Conservation (phyloP, 1,284 basidiomycete genomes). For the Taiwanofungus camphoratus region DNA sequence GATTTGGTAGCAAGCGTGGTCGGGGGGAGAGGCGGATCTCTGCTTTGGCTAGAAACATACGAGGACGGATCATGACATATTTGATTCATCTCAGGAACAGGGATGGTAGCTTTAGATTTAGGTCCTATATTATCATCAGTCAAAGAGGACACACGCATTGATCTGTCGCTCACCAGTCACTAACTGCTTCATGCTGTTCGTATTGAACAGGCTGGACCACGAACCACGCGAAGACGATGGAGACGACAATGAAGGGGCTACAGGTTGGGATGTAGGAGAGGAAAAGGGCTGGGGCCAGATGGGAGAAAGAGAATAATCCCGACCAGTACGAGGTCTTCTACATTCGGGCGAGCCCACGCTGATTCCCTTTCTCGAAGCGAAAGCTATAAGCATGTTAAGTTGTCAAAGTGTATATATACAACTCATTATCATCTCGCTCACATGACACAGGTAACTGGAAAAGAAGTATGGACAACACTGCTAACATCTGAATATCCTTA, state of each 20-base stretch:
- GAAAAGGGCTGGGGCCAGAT: constrained; percentile 34
- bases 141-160: neutral
- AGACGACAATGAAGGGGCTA: constrained; percentile 35
- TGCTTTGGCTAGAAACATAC: constrained; percentile 5
- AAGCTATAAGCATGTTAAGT: neutral
- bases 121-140: constrained; percentile 1
- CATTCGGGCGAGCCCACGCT: constrained; percentile 7
- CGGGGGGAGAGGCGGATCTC: constrained; percentile 17
- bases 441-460: no score
- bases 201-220: constrained; percentile 70
- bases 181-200: constrained; percentile 58
- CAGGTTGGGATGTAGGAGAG: constrained; percentile 29
- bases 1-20: constrained; percentile 41
- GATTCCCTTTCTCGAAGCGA: neutral
- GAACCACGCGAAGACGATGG: constrained; percentile 57
- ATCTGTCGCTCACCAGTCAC: constrained; percentile 42
- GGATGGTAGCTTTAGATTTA: neutral
- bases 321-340: neutral
- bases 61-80: constrained; percentile 2
- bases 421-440: no score
- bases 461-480: constrained; percentile 68
- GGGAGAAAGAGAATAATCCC: constrained; percentile 27
- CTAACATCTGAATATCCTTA: constrained; percentile 80
- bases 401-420: neutral
- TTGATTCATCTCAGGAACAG: constrained; percentile 3